Evolutionary conservation across 441 rosid genomes (phyloP).

Genomic region (Geranium incanum): DNA sequence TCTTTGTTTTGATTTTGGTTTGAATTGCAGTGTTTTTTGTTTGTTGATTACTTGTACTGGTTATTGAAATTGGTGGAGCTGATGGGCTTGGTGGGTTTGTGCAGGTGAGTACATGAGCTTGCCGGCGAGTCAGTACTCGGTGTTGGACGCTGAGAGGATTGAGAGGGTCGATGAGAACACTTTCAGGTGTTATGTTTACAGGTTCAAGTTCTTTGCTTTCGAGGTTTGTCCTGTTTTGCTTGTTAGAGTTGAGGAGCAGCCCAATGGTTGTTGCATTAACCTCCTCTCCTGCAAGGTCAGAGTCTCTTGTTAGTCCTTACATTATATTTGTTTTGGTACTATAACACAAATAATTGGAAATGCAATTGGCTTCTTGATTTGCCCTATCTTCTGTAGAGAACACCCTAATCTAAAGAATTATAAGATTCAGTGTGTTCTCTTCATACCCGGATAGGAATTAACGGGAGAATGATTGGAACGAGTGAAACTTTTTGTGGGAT

Average conservation of each 20-base stretch:
- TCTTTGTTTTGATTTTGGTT: neutral
- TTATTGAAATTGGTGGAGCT: neutral
- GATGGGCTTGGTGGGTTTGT: neutral
- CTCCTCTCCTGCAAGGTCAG: conserved; percentile 80
- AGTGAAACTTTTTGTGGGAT: neutral
- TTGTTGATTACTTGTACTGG: neutral
- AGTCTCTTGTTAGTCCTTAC: neutral
- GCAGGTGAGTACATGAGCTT: conserved; percentile 89
- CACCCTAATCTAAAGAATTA: too few relatives aligned
- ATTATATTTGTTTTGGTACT: neutral
- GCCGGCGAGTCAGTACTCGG: conserved; percentile 96
- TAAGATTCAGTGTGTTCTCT: neutral
- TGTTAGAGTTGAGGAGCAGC: conserved; percentile 77
- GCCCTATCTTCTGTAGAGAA: too few relatives aligned
- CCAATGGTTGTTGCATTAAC: conserved; percentile 79
- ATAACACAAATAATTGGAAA: too few relatives aligned
- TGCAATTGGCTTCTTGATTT: neutral
- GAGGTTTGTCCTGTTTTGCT: conserved; percentile 89
- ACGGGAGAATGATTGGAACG: neutral
- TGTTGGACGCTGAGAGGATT: conserved; percentile 94
- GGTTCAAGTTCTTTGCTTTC: conserved; percentile 70
- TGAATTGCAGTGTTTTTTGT: neutral
- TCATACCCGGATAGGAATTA: neutral
- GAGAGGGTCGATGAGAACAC: conserved; percentile 85
- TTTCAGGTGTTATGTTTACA: conserved; percentile 75